phyloP scores from a whole-genome alignment of 805 yeast genomes.

The Maudiozyma bulderi region DNA sequence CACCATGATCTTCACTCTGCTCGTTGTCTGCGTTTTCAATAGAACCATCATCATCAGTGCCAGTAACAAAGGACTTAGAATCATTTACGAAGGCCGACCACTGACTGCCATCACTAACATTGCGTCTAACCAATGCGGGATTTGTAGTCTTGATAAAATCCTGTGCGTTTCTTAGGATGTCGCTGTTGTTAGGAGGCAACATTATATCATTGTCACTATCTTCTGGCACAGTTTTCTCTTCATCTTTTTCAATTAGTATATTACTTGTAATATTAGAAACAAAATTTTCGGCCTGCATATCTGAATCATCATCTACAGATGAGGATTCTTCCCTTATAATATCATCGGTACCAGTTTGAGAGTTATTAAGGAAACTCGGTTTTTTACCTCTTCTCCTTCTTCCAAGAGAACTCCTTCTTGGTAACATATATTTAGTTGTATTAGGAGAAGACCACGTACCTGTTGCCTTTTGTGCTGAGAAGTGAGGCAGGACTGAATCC shows the following conservation, averaged over 20 bases:
- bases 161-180: background rate
- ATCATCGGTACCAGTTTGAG: constrained; percentile 17
- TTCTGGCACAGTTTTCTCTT: background rate
- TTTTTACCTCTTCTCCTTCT: constrained; percentile 16
- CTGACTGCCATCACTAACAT: constrained; percentile 14
- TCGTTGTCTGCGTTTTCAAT: constrained; percentile 21
- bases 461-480: constrained; percentile 12
- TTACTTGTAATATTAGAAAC: background rate
- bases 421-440: constrained; percentile 7
- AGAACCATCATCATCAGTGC: constrained; percentile 13
- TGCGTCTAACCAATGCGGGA: constrained; percentile 2
- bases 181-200: background rate
- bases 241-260: constrained; percentile 2
- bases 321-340: constrained; percentile 26
- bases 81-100: constrained; percentile 14
- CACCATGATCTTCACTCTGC: constrained; percentile 12
- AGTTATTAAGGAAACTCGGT: constrained; percentile 13
- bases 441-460: constrained; percentile 8
- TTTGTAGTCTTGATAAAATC: background rate
- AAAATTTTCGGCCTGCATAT: constrained; percentile 1
- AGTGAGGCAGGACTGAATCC: constrained; percentile 17
- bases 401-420: constrained; percentile 10
- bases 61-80: constrained; percentile 9
- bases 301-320: constrained; percentile 7
- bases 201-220: constrained; percentile 8